Percentiles rank a stretch among this genome's conserved stretches.
phyloP scores from a whole-genome alignment of 805 yeast species.

The Komagataella ulmi region DNA sequence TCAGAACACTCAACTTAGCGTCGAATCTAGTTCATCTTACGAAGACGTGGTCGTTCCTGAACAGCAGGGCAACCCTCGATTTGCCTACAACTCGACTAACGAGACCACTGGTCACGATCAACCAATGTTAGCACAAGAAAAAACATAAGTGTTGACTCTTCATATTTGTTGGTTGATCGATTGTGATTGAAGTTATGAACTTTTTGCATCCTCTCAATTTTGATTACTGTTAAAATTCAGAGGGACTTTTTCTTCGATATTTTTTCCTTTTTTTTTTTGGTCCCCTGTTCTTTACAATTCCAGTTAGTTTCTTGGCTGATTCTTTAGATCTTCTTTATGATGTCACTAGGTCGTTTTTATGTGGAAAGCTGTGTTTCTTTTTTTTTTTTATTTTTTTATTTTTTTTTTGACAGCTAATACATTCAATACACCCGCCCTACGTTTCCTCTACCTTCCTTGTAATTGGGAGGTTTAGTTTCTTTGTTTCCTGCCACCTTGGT shows the following conservation, averaged over 20 bases:
- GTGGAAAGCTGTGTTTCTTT: constrained; percentile 7
- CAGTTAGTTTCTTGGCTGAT: constrained; percentile 4
- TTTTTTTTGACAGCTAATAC: constrained; percentile 5
- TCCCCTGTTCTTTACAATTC: constrained; percentile 1
- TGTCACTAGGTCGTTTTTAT: constrained; percentile 5
- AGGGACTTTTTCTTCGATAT: constrained; percentile 4
- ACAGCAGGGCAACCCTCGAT: not conserved
- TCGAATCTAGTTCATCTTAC: not conserved
- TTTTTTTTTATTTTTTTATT: constrained; percentile 6
- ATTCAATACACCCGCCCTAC: not conserved
- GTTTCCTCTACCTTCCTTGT: not conserved
- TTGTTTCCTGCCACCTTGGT: not conserved
- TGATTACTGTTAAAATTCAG: not conserved
- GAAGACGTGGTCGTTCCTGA: not conserved
- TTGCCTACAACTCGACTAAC: not conserved
- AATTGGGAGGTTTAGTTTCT: too few relatives aligned
- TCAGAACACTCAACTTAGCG: not conserved
- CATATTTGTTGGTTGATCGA: constrained; percentile 6
- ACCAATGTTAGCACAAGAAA: constrained; percentile 4
- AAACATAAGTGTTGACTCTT: constrained; percentile 3
- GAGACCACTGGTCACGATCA: constrained; percentile 8
- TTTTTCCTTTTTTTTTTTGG: constrained; percentile 5
- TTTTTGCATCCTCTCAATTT: not conserved
- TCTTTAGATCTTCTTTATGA: constrained; percentile 2
- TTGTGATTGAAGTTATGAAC: not conserved